Percentiles rank a stretch among this genome's conserved stretches.
These are phyloP conservation scores for Globisporangium apiculatum DNA, from an alignment of 352 stramenopile species.

Conservation along the genomic window DNA sequence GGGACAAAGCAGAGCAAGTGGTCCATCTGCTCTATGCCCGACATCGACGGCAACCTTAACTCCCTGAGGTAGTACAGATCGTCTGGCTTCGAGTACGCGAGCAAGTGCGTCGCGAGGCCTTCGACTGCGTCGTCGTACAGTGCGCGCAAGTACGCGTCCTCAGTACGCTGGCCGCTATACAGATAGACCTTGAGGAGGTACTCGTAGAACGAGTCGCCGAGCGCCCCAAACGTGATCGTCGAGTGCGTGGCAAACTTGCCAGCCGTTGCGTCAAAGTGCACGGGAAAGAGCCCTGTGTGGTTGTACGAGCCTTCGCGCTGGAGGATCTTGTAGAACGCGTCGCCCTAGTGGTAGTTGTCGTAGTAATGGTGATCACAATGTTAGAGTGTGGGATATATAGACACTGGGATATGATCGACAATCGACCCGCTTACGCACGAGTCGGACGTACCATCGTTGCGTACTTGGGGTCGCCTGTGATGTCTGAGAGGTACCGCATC, in stretches of 20 bases:
- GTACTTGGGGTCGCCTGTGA: constrained; percentile 76
- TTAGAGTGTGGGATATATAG: too few species aligned
- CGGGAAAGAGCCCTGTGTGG: constrained; percentile 84
- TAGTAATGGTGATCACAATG: too few species aligned
- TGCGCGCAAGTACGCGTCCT: constrained; percentile 64
- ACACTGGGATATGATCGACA: too few species aligned
- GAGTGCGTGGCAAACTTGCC: constrained; percentile 24
- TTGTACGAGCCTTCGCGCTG: constrained; percentile 65
- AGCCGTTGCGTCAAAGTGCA: constrained; percentile 50
- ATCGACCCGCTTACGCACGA: too few species aligned
- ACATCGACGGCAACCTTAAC: constrained; percentile 36
- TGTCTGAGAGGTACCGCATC: constrained; percentile 66
- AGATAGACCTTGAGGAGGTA: constrained; percentile 98
- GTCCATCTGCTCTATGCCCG: constrained; percentile 85
- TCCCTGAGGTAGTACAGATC: constrained; percentile 71
- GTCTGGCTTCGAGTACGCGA: constrained; percentile 60
- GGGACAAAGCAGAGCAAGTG: constrained; percentile 96
- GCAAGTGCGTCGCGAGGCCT: constrained; percentile 89
- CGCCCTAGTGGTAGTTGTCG: constrained; percentile 37
- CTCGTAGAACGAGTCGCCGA: constrained; percentile 97
- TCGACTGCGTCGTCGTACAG: constrained; percentile 93
- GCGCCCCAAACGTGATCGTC: constrained; percentile 90
- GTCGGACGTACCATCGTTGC: constrained; percentile 31
- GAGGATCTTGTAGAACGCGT: constrained; percentile 72
- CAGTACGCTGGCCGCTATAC: constrained; percentile 83